phyloP scores from a whole-genome alignment of 1,139 yeast genomes.

The Geotrichum klebahnii region DNA sequence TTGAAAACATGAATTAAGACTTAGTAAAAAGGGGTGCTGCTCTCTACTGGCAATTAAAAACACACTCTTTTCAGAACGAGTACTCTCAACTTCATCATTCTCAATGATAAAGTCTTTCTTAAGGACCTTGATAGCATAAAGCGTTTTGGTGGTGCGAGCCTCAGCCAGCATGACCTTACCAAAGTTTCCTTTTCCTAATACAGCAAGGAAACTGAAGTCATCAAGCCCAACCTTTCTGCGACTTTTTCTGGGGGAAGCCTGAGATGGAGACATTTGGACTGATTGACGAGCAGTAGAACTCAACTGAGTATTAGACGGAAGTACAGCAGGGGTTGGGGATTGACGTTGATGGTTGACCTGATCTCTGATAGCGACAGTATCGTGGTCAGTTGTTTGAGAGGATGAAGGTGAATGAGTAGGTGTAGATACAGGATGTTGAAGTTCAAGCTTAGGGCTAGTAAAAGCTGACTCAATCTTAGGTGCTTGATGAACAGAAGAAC shows the following conservation, averaged over 20 bases:
- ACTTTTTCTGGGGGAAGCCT: conserved; percentile 20
- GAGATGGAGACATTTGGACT: not conserved
- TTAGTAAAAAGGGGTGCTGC: conserved; percentile 86
- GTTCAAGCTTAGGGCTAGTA: too few species aligned
- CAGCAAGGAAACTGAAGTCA: conserved; percentile 90
- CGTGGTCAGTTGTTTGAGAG: too few species aligned
- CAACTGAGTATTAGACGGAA: too few species aligned
- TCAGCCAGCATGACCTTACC: conserved; percentile 98
- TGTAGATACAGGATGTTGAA: too few species aligned
- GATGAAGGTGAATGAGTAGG: too few species aligned
- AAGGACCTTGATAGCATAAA: conserved; percentile 92
- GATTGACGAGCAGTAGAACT: too few species aligned
- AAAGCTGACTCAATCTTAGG: too few species aligned
- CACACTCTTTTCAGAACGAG: conserved; percentile 87
- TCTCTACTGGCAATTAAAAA: conserved; percentile 86
- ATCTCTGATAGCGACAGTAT: too few species aligned
- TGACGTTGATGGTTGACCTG: conserved; percentile 2
- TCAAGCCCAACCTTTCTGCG: conserved; percentile 80
- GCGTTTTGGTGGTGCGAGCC: conserved; percentile 67
- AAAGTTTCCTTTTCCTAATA: conserved; percentile 93
- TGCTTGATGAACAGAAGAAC: too few species aligned
- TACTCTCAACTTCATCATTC: conserved; percentile 93
- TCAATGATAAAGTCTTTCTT: conserved; percentile 93
- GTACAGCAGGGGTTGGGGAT: not conserved
- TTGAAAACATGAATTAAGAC: conserved; percentile 92